These are phyloP conservation scores for Cystofilobasidium macerans DNA, from an alignment of 768 basidiomycete species.

Conservation along the genomic window DNA sequence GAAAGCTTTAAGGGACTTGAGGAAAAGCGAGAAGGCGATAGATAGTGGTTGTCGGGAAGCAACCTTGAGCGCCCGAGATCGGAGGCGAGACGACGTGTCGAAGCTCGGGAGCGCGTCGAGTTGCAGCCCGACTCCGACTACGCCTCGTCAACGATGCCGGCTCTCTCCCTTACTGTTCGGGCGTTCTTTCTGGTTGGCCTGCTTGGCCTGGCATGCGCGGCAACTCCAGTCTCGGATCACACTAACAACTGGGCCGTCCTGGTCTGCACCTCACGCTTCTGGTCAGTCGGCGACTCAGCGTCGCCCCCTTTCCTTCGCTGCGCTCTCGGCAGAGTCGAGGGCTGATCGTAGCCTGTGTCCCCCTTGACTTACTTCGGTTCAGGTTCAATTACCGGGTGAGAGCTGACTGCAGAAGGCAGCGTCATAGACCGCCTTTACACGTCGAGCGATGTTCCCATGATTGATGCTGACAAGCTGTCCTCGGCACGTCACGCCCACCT, in stretches of 20 bases:
- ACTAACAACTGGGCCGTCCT: slow-evolving; percentile 99
- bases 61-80: no score
- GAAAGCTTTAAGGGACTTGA: no score
- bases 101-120: no score
- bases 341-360: no score
- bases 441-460: not conserved
- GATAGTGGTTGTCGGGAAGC: no score
- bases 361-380: not conserved
- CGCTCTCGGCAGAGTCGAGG: not conserved
- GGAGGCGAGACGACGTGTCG: no score
- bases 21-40: no score
- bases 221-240: slow-evolving; percentile 42
- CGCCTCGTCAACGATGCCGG: no score
- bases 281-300: not conserved
- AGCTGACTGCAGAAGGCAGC: slow-evolving; percentile 22
- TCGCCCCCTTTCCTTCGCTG: not conserved
- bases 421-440: not conserved
- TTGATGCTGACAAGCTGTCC: not conserved
- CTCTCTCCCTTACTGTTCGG: no score
- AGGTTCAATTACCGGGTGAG: slow-evolving; percentile 95
- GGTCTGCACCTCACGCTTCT: slow-evolving; percentile 78
- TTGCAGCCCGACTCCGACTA: no score
- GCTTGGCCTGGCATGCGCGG: not conserved
- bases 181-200: not conserved
- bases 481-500: not conserved